Percentiles rank a stretch among this genome's conserved stretches.
These are phyloP conservation scores for Suillus occidentalis DNA, from an alignment of 768 basidiomycete species.

Conservation along the genomic window DNA sequence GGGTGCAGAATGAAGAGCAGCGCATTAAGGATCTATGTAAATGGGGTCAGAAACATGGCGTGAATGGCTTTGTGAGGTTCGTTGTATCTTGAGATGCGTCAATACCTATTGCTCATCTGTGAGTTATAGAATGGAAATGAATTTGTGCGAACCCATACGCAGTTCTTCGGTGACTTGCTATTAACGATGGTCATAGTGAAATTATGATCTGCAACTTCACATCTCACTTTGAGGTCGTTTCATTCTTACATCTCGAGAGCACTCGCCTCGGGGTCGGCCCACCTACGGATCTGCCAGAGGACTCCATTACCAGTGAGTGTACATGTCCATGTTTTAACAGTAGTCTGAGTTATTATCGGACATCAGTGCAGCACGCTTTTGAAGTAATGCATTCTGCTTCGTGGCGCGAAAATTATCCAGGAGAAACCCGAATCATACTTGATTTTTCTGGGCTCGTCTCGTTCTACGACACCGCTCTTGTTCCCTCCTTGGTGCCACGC, in stretches of 20 bases:
- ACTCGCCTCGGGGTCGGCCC: neutral
- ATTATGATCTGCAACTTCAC: constrained; percentile 49
- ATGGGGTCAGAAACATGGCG: constrained; percentile 31
- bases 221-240: constrained; percentile 37
- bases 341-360: neutral
- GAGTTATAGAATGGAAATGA: constrained; percentile 44
- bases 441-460: constrained; percentile 21
- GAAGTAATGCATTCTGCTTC: constrained; percentile 19
- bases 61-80: constrained; percentile 37
- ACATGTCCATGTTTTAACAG: neutral
- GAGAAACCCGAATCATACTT: constrained; percentile 25
- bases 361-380: neutral
- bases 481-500: constrained; percentile 16
- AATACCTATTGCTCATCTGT: neutral
- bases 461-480: constrained; percentile 29
- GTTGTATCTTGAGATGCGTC: neutral
- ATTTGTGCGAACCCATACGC: constrained; percentile 38
- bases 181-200: constrained; percentile 36
- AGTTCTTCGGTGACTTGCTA: neutral
- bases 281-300: neutral
- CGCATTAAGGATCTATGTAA: constrained; percentile 32
- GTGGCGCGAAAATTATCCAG: constrained; percentile 25
- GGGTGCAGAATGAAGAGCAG: constrained; percentile 19
- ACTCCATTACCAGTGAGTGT: neutral
- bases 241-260: constrained; percentile 35